Conservation (phyloP, 1,139 yeast species). For the Entelexis paramagnoliae region DNA sequence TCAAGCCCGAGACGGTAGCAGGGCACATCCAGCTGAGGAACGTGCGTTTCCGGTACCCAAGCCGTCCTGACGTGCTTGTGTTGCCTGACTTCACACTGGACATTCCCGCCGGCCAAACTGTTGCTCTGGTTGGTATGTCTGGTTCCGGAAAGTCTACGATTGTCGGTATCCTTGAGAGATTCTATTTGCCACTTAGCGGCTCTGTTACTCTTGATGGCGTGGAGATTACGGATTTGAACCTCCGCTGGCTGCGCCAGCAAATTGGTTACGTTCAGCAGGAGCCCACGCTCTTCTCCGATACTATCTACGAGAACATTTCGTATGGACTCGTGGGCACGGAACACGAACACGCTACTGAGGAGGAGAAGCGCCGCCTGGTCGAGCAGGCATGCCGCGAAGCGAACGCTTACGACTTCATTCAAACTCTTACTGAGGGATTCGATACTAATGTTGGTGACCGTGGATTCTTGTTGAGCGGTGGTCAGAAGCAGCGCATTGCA, state of each 20-base stretch:
- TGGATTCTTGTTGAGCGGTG: constrained; percentile 55
- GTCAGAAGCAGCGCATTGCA: constrained; percentile 85
- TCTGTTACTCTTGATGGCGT: constrained; percentile 55
- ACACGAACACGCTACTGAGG: constrained; percentile 37
- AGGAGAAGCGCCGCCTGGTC: constrained; percentile 29
- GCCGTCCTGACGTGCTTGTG: constrained; percentile 65
- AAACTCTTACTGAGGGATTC: constrained; percentile 34
- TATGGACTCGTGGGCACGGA: constrained; percentile 57
- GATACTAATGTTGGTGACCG: constrained; percentile 51
- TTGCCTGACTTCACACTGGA: constrained; percentile 54
- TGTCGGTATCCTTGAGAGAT: constrained; percentile 59
- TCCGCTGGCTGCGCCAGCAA: constrained; percentile 59
- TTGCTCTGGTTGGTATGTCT: constrained; percentile 84
- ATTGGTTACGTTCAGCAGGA: constrained; percentile 87
- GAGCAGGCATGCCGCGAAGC: constrained; percentile 35
- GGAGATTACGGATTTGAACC: constrained; percentile 53
- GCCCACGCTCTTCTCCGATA: constrained; percentile 69
- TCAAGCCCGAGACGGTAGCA: constrained; percentile 31
- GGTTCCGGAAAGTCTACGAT: constrained; percentile 90
- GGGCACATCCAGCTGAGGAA: constrained; percentile 53
- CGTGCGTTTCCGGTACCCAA: constrained; percentile 74
- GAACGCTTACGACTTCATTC: constrained; percentile 37
- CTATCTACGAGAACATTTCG: constrained; percentile 66
- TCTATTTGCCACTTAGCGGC: constrained; percentile 56
- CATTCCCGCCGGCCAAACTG: constrained; percentile 61